Conservation (phyloP, 805 yeast genomes). For the Candida argentea region DNA sequence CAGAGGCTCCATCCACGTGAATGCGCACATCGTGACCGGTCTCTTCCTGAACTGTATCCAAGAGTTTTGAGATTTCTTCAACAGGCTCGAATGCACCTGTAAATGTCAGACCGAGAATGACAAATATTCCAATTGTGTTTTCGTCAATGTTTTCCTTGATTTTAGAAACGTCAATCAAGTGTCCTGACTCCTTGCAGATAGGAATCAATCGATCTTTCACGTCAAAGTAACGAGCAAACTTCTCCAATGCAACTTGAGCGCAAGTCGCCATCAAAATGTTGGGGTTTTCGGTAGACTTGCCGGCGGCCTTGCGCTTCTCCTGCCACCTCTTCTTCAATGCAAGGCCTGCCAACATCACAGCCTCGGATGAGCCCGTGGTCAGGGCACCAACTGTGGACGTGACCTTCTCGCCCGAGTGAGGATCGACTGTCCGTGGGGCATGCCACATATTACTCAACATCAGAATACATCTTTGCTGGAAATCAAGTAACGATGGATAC, state of each 20-base stretch:
- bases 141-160: slow-evolving; percentile 68
- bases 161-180: slow-evolving; percentile 50
- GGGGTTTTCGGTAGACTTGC: slow-evolving; percentile 55
- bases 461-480: slow-evolving; percentile 75
- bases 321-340: slow-evolving; percentile 92
- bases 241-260: slow-evolving; percentile 90
- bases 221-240: slow-evolving; percentile 89
- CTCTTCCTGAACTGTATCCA: slow-evolving; percentile 59
- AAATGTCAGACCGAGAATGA: slow-evolving; percentile 83
- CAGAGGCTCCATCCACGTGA: slow-evolving; percentile 92
- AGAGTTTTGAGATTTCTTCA: slow-evolving; percentile 43
- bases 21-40: slow-evolving; percentile 65
- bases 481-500: slow-evolving; percentile 74
- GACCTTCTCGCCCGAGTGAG: slow-evolving; percentile 18
- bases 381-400: slow-evolving; percentile 66
- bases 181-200: slow-evolving; percentile 49
- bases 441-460: slow-evolving; percentile 77
- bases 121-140: slow-evolving; percentile 86
- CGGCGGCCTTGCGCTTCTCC: slow-evolving; percentile 45
- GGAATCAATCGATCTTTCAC: slow-evolving; percentile 75
- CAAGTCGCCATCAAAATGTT: slow-evolving; percentile 88
- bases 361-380: slow-evolving; percentile 91
- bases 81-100: slow-evolving; percentile 90
- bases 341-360: slow-evolving; percentile 86
- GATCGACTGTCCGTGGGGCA: slow-evolving; percentile 35